Percentiles rank a stretch among this genome's conserved stretches.
Conservation (phyloP, 106 monocot genomes). For the Dendrobium chrysotoxum region DNA sequence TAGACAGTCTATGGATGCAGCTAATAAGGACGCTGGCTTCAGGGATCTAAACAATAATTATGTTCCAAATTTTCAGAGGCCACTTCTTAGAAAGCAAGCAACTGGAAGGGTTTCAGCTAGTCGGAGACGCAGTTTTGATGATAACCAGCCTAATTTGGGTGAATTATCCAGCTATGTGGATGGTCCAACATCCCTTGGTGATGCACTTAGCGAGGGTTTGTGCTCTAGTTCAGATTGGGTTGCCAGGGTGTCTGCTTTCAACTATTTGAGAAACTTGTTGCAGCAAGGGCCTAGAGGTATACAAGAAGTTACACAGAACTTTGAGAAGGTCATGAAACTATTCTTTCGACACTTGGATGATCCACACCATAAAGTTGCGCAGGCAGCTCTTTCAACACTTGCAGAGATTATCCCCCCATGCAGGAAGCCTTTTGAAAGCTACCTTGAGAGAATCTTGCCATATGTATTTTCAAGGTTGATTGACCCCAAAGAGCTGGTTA, state of each 20-base stretch:
- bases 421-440: slow-evolving; percentile 94
- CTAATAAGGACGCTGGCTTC: slow-evolving; percentile 44
- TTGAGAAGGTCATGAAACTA: slow-evolving; percentile 99
- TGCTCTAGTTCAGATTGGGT: slow-evolving; percentile 93
- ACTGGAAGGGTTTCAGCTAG: slow-evolving; percentile 57
- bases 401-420: slow-evolving; percentile 97
- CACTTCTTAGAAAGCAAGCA: slow-evolving; percentile 82
- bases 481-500: slow-evolving; percentile 94
- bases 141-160: slow-evolving; percentile 50
- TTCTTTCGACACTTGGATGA: slow-evolving; percentile 98
- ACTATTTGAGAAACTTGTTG: slow-evolving; percentile 72
- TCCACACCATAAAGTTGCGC: slow-evolving; percentile 99
- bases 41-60: slow-evolving; percentile 67
- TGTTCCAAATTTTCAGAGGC: slow-evolving; percentile 97
- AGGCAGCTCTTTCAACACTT: slow-evolving; percentile 91
- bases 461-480: slow-evolving; percentile 97
- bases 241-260: slow-evolving; percentile 90
- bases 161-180: slow-evolving; percentile 68
- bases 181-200: slow-evolving; percentile 74
- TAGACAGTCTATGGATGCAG: slow-evolving; percentile 45
- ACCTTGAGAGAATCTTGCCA: slow-evolving; percentile 82
- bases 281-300: slow-evolving; percentile 84
- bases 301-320: slow-evolving; percentile 84
- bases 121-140: slow-evolving; percentile 84
- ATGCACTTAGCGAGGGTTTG: slow-evolving; percentile 86